Evolutionary conservation across 2,329 filamentous ascomycete genomes (phyloP), one percentile per base, ranked within the genome.

Genomic region (Sporothrix luriei): DNA sequence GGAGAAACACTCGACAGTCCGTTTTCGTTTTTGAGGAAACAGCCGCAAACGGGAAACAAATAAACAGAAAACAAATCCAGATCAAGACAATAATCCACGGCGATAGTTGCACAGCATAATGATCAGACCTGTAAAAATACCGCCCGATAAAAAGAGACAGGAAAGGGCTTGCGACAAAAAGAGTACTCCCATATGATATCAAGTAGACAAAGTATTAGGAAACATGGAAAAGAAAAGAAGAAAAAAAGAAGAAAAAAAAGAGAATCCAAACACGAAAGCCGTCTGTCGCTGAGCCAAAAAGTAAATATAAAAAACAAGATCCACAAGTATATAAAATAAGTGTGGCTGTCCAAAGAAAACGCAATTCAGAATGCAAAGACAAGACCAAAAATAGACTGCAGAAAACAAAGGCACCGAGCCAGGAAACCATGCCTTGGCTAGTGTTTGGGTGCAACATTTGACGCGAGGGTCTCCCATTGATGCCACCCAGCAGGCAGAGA

Each of bases 161-260:
- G 9, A 48, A 51, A 51, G n/a, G 14, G 26, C 29, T 14, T 6
- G 14, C 13, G 14, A 43, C 33, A 38, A 33, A 33, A 65, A 24
- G 43, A n/a, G 14, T 49, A 64, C 61, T 66, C 48, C 62, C 7
- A 11, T 66, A 66, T 66, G 46, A 52, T 51, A 66, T 51, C 62
- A 54, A 66, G 49, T 26, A 43, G 61, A 66, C 62, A 52, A 40
- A 43, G 48, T 51, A 52, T 38, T 52, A 66, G 46, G 46, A 33
- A 55, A 29, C 33, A 10, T 49, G 5, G 14, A 49, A 13, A 33
- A 14, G 11, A 51, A 51, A 16, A 33, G 7, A n/a, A 49, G 10
- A 49, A 9, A 16, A 49, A 13, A 29, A 13, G 10, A 49, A 51
- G 10, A 38, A 16, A 24, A 43, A 26, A 43, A 24, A 24, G 62